A percentile compares a stretch with the other conserved stretches of the same genome.
Conservation (phyloP, 768 basidiomycete genomes). For the Collybia nuda region DNA sequence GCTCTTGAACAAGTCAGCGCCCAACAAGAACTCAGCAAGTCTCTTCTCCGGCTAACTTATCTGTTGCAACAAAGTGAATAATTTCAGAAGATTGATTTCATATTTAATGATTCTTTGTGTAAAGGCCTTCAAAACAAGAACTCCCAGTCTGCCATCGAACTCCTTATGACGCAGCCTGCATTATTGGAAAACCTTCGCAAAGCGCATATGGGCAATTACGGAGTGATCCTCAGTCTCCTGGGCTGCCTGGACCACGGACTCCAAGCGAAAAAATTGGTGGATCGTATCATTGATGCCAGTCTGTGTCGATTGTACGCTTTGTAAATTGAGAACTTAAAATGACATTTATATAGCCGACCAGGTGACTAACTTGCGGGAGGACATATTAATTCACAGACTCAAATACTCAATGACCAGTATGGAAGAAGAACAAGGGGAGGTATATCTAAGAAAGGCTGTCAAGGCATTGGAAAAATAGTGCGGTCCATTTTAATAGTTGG, state of each 20-base stretch:
- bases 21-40: conserved; percentile 77
- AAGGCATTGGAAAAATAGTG: conserved; percentile 89
- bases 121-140: conserved; percentile 64
- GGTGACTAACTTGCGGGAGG: conserved; percentile 88
- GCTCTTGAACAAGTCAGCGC: conserved; percentile 73
- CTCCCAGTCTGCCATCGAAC: conserved; percentile 79
- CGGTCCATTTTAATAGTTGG: conserved; percentile 18
- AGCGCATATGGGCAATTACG: conserved; percentile 91
- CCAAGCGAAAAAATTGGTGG: conserved; percentile 85
- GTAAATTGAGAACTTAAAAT: not conserved
- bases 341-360: conserved; percentile 68
- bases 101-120: conserved; percentile 2
- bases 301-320: conserved; percentile 16
- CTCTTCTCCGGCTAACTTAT: conserved; percentile 75
- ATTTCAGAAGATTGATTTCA: not conserved
- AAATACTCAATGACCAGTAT: conserved; percentile 83
- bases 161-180: conserved; percentile 77
- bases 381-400: conserved; percentile 79
- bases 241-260: conserved; percentile 91
- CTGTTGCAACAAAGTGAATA: conserved; percentile 74
- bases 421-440: conserved; percentile 60
- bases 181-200: conserved; percentile 86
- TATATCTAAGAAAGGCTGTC: conserved; percentile 61
- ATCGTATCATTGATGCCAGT: conserved; percentile 82
- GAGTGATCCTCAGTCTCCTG: conserved; percentile 85